Percentiles rank a stretch among this genome's conserved stretches.
These are phyloP conservation scores for Debaryomyces nepalensis DNA, from an alignment of 1,139 yeast genomes.

Conservation along the genomic window DNA sequence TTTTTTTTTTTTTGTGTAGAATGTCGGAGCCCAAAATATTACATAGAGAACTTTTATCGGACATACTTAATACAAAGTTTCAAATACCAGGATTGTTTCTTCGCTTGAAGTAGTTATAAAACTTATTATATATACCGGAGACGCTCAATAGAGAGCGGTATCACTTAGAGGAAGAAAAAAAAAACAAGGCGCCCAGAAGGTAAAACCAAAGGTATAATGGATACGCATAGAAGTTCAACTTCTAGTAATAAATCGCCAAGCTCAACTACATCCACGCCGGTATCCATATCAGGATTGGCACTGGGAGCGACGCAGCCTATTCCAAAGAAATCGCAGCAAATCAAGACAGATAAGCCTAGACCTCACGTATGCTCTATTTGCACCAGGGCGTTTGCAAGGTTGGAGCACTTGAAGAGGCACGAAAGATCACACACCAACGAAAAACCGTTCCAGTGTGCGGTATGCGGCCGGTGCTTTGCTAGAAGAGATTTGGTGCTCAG, in stretches of 20 bases:
- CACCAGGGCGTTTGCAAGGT: conserved; percentile 92
- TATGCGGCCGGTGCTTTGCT: conserved; percentile 56
- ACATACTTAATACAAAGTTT: neutral
- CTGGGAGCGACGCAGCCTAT: conserved; percentile 58
- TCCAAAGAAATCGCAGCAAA: conserved; percentile 82
- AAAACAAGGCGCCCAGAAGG: neutral
- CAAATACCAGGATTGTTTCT: neutral
- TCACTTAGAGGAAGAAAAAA: neutral
- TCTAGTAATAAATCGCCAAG: conserved; percentile 9
- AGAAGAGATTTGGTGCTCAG: conserved; percentile 52
- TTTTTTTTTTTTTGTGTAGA: conserved; percentile 5
- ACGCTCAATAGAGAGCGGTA: neutral
- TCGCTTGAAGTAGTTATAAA: neutral
- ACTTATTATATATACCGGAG: conserved; percentile 1
- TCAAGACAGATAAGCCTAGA: conserved; percentile 88
- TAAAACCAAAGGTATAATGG: conserved; percentile 2
- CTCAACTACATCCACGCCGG: conserved; percentile 8
- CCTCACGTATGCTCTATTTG: conserved; percentile 93
- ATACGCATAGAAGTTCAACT: conserved; percentile 10
- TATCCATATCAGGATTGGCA: neutral
- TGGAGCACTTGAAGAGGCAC: conserved; percentile 93
- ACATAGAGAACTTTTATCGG: neutral
- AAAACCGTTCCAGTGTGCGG: conserved; percentile 77
- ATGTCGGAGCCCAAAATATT: conserved; percentile 11
- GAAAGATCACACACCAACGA: conserved; percentile 96